Percentiles rank a stretch among this genome's conserved stretches.
phyloP scores from a whole-genome alignment of 1,284 basidiomycete genomes.

The Ceratobasidium sp. region DNA sequence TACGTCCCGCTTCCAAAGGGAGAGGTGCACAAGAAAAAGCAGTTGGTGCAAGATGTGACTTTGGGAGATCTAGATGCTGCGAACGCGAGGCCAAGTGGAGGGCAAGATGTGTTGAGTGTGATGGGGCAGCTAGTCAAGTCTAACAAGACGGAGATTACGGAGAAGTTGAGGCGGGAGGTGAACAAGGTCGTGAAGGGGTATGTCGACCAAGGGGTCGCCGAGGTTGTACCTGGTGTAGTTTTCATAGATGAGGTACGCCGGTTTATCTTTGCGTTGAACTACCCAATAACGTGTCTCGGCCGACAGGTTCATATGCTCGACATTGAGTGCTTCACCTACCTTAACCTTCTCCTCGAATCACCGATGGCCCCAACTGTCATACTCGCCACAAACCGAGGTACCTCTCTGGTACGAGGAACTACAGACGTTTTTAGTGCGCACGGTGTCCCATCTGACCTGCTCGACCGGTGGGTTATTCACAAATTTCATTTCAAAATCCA shows the following conservation, averaged over 20 bases:
- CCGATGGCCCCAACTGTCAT: conserved; percentile 98
- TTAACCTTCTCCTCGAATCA: conserved; percentile 95
- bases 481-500: conserved; percentile 16
- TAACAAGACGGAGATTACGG: conserved; percentile 94
- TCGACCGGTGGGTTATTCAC: conserved; percentile 77
- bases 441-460: conserved; percentile 92
- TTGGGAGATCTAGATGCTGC: conserved; percentile 97
- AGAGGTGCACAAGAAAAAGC: conserved; percentile 97
- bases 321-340: conserved; percentile 98
- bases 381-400: conserved; percentile 94
- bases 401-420: conserved; percentile 91
- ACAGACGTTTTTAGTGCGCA: conserved; percentile 92
- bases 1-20: conserved; percentile 98
- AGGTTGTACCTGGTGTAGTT: conserved; percentile 96
- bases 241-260: conserved; percentile 94
- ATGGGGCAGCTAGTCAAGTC: conserved; percentile 98
- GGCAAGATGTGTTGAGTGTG: conserved; percentile 99
- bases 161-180: conserved; percentile 94
- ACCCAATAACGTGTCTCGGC: not conserved
- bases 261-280: not conserved
- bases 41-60: conserved; percentile 97
- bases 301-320: conserved; percentile 97
- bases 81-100: conserved; percentile 92
- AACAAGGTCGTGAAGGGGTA: conserved; percentile 99
- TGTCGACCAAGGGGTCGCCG: conserved; percentile 97